These are phyloP conservation scores for Gastrolobium bilobum DNA, from an alignment of 306 rosid species.

Conservation along the genomic window DNA sequence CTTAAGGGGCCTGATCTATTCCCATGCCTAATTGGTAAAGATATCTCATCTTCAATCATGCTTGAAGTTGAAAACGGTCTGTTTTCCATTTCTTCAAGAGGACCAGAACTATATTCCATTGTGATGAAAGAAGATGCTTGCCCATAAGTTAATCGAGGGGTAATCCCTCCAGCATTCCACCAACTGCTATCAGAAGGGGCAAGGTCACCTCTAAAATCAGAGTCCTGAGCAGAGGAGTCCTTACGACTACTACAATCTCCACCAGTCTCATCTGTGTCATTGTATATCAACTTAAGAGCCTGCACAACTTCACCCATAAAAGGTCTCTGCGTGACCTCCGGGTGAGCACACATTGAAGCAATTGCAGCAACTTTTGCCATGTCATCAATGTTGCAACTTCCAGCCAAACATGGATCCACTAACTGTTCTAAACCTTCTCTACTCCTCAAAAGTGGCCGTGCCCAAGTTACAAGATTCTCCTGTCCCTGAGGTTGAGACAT, in stretches of 20 bases:
- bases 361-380: conserved; percentile 98
- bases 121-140: conserved; percentile 89
- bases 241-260: conserved; percentile 86
- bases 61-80: conserved; percentile 87
- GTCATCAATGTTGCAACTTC: conserved; percentile 84
- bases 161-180: conserved; percentile 90
- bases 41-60: conserved; percentile 73
- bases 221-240: conserved; percentile 89
- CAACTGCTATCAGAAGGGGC: conserved; percentile 93
- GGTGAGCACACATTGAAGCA: conserved; percentile 95
- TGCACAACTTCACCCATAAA: conserved; percentile 99
- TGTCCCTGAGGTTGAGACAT: conserved; percentile 92
- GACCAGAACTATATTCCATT: conserved; percentile 97
- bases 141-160: conserved; percentile 83
- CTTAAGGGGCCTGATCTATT: conserved; percentile 94
- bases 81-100: conserved; percentile 90
- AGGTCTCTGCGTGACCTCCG: conserved; percentile 93
- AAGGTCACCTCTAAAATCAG: conserved; percentile 81
- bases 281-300: conserved; percentile 92
- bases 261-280: conserved; percentile 79
- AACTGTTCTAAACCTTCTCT: conserved; percentile 93
- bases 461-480: conserved; percentile 95
- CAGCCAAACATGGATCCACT: conserved; percentile 85
- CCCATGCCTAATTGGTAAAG: conserved; percentile 85
- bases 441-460: conserved; percentile 79